phyloP scores from a whole-genome alignment of 2,329 filamentous ascomycete species.

The Mycocentrospora acerina region DNA sequence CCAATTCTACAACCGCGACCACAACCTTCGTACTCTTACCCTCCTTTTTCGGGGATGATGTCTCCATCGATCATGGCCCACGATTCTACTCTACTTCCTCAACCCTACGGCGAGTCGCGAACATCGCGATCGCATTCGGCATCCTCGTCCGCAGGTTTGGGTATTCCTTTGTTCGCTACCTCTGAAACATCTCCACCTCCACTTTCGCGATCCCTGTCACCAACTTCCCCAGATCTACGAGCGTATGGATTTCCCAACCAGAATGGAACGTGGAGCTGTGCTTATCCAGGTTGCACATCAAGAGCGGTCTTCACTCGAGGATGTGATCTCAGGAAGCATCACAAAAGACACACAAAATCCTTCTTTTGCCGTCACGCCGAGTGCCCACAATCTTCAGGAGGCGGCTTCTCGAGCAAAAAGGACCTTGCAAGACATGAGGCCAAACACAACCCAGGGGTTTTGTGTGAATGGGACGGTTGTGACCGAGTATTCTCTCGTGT shows the following conservation, averaged over 20 bases:
- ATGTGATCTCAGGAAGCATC: constrained; percentile 64
- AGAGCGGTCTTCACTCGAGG: constrained; percentile 59
- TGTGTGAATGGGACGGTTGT: constrained; percentile 61
- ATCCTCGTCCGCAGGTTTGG: constrained; percentile 31
- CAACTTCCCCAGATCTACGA: constrained; percentile 42
- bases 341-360: constrained; percentile 62
- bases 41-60: constrained; percentile 30
- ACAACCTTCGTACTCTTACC: constrained; percentile 39
- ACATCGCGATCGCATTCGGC: constrained; percentile 39
- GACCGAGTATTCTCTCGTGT: constrained; percentile 61
- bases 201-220: constrained; percentile 42
- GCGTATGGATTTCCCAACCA: constrained; percentile 48
- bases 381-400: constrained; percentile 58
- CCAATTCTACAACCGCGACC: constrained; percentile 21
- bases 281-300: constrained; percentile 61
- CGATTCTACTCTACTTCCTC: constrained; percentile 26
- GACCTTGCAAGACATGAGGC: constrained; percentile 63
- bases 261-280: constrained; percentile 59
- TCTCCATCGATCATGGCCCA: constrained; percentile 25
- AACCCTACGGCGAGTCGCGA: constrained; percentile 22
- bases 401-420: constrained; percentile 64
- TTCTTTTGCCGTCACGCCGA: constrained; percentile 62
- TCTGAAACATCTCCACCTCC: constrained; percentile 34
- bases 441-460: constrained; percentile 62
- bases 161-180: constrained; percentile 25